Percentiles rank a stretch among this genome's conserved stretches.
Conservation (phyloP, 768 basidiomycete genomes). For the Dioszegia aurantiaca region DNA sequence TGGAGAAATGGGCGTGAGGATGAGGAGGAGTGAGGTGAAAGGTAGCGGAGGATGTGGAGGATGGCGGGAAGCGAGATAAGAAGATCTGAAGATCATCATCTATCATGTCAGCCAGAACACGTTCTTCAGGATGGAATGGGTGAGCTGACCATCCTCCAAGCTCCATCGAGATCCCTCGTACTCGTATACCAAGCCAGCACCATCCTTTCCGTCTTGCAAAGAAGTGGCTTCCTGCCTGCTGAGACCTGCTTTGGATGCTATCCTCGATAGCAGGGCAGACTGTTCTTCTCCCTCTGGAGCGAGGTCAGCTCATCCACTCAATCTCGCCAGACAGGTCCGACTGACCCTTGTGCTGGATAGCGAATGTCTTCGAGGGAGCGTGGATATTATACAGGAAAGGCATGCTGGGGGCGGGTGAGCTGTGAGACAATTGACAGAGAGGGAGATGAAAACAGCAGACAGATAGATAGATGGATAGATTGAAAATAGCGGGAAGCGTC, state of each 20-base stretch:
- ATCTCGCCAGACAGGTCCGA: neutral
- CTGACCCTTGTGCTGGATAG: constrained; percentile 43
- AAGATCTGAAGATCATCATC: constrained; percentile 89
- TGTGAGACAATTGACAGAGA: neutral
- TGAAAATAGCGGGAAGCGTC: too few relatives aligned
- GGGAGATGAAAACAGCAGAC: constrained; percentile 1
- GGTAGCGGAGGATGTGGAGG: constrained; percentile 47
- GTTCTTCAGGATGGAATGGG: neutral
- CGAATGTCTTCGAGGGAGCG: constrained; percentile 45
- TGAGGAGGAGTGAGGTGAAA: constrained; percentile 49
- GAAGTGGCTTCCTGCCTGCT: constrained; percentile 9
- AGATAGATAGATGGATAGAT: too few relatives aligned
- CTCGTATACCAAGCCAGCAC: constrained; percentile 73
- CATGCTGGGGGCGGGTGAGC: neutral
- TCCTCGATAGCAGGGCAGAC: constrained; percentile 25
- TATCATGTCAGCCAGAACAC: constrained; percentile 34
- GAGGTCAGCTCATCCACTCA: neutral
- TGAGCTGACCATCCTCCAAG: constrained; percentile 73
- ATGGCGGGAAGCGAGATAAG: constrained; percentile 62
- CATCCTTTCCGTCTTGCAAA: constrained; percentile 29
- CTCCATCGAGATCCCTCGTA: constrained; percentile 77
- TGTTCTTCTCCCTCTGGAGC: constrained; percentile 24
- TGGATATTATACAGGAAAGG: constrained; percentile 47
- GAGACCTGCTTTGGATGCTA: constrained; percentile 27
- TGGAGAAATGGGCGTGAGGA: constrained; percentile 55